Percentiles rank a stretch among this genome's conserved stretches.
Evolutionary conservation across 1,284 basidiomycete genomes (phyloP).

Genomic region (Melanopsichium pennsylvanicum): DNA sequence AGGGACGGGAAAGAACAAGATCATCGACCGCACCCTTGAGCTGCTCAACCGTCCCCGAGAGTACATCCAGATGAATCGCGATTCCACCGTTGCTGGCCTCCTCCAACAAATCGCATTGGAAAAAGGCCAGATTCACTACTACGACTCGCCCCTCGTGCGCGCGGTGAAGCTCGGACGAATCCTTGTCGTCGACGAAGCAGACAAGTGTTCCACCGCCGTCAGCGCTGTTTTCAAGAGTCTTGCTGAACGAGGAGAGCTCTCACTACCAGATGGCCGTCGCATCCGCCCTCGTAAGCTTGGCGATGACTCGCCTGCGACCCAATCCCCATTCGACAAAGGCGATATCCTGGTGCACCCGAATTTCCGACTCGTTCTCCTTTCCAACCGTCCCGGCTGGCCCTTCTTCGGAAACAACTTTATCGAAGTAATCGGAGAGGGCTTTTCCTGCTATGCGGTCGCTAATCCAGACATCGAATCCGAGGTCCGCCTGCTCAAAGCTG

Average conservation of each 20-base stretch:
- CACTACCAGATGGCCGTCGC: conserved; percentile 64
- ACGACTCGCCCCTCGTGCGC: conserved; percentile 65
- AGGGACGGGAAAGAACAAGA: conserved; percentile 67
- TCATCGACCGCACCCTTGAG: conserved; percentile 65
- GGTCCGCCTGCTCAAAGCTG: conserved; percentile 60
- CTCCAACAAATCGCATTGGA: conserved; percentile 63
- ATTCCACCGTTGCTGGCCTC: conserved; percentile 60
- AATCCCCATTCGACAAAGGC: conserved; percentile 11
- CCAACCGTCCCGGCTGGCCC: conserved; percentile 66
- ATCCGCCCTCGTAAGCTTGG: conserved; percentile 44
- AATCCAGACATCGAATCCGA: conserved; percentile 66
- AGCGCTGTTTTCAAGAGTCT: conserved; percentile 66
- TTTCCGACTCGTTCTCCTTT: conserved; percentile 66
- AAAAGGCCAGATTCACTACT: conserved; percentile 61
- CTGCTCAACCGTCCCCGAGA: conserved; percentile 65
- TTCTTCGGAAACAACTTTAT: conserved; percentile 66
- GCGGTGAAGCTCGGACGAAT: conserved; percentile 64
- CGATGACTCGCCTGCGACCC: conserved; percentile 5
- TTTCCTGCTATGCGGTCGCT: conserved; percentile 62
- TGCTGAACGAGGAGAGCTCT: conserved; percentile 65
- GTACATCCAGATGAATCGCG: conserved; percentile 67
- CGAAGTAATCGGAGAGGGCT: conserved; percentile 65
- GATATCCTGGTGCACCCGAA: conserved; percentile 63
- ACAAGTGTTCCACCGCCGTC: conserved; percentile 66
- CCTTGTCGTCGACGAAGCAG: conserved; percentile 67